phyloP scores from a whole-genome alignment of 1,284 basidiomycete genomes.

The Moesziomyces parantarcticus region DNA sequence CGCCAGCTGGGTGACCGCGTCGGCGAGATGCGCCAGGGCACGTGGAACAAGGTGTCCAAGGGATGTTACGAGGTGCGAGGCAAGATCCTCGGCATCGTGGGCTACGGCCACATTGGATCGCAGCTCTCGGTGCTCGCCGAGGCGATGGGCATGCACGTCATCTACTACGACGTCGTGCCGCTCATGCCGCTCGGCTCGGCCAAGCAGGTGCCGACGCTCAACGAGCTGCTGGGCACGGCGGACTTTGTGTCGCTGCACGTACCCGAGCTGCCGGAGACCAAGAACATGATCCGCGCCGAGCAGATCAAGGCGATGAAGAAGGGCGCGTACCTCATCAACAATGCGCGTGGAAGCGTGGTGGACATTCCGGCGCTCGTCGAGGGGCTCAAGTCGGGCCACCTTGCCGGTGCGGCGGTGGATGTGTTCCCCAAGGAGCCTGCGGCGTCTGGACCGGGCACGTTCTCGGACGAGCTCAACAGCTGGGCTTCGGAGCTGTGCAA shows the following conservation, averaged over 20 bases:
- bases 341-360: constrained; percentile 93
- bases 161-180: constrained; percentile 95
- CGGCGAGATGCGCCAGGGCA: constrained; percentile 85
- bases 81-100: constrained; percentile 97
- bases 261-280: constrained; percentile 94
- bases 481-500: constrained; percentile 60
- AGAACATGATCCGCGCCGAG: constrained; percentile 84
- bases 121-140: constrained; percentile 98
- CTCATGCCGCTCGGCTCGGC: constrained; percentile 98
- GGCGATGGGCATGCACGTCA: constrained; percentile 92
- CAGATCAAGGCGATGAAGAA: constrained; percentile 92
- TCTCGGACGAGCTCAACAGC: constrained; percentile 59
- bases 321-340: constrained; percentile 96
- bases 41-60: constrained; percentile 99
- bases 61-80: constrained; percentile 98
- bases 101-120: constrained; percentile 98
- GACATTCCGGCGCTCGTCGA: constrained; percentile 90
- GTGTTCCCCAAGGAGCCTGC: constrained; percentile 94
- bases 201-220: constrained; percentile 84
- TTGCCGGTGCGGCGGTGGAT: constrained; percentile 94
- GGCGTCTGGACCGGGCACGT: constrained; percentile 86
- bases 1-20: constrained; percentile 92
- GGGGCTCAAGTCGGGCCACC: constrained; percentile 82
- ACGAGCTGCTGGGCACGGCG: constrained; percentile 80
- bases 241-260: constrained; percentile 98